These are phyloP conservation scores for Exserohilum turcica DNA, from an alignment of 2,329 filamentous ascomycete genomes.

Conservation along the genomic window DNA sequence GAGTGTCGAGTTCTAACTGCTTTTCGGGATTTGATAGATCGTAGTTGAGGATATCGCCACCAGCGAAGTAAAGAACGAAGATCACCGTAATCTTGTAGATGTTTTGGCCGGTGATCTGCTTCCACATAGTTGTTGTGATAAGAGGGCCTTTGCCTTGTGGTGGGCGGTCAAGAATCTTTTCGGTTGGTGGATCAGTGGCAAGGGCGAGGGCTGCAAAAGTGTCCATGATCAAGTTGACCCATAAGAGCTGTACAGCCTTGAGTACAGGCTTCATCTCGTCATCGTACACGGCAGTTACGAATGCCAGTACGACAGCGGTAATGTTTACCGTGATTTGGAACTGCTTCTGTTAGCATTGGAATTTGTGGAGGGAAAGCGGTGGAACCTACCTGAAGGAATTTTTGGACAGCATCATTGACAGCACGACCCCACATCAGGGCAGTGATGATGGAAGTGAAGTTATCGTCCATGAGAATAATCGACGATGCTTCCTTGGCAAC, in stretches of 20 bases:
- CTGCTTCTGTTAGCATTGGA: conserved; percentile 12
- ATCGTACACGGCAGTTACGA: conserved; percentile 90
- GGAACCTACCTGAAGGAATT: conserved; percentile 75
- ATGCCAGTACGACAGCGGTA: conserved; percentile 95
- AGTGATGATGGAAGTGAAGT: conserved; percentile 94
- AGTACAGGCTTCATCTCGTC: conserved; percentile 85
- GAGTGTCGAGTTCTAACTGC: conserved; percentile 60
- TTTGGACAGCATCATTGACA: conserved; percentile 98
- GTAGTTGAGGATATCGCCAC: conserved; percentile 61
- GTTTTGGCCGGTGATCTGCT: conserved; percentile 67
- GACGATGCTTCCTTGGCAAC: conserved; percentile 93
- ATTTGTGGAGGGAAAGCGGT: not conserved
- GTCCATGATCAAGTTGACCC: conserved; percentile 97
- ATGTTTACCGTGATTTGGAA: conserved; percentile 99
- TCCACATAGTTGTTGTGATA: conserved; percentile 67
- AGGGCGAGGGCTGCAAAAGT: conserved; percentile 92
- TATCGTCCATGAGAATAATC: conserved; percentile 96
- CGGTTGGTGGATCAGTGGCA: conserved; percentile 94
- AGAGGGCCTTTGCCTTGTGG: conserved; percentile 86
- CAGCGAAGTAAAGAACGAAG: conserved; percentile 66
- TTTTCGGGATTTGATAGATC: conserved; percentile 44
- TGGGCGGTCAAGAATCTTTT: conserved; percentile 89
- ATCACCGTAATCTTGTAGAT: conserved; percentile 66
- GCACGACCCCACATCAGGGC: conserved; percentile 94
- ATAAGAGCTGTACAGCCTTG: conserved; percentile 92